Conservation (phyloP, 352 stramenopile genomes). For the Aphanomyces invadans region DNA sequence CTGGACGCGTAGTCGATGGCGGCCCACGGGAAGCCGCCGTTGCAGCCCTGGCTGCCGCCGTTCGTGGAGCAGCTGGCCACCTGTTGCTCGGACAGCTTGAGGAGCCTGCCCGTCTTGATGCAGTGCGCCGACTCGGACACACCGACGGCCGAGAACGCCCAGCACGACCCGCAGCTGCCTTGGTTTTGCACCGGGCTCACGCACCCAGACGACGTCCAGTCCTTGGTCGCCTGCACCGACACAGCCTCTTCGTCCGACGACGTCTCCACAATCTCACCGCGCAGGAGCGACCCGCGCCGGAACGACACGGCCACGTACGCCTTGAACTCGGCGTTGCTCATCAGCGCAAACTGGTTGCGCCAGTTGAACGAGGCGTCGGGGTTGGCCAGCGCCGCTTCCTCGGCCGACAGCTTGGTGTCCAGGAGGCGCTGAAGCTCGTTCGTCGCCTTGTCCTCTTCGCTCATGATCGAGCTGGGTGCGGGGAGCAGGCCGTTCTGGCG, state of each 20-base stretch:
- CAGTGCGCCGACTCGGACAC: constrained; percentile 87
- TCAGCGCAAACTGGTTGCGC: constrained; percentile 81
- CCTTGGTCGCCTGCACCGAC: constrained; percentile 42
- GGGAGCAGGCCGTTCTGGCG: background rate
- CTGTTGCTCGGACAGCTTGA: constrained; percentile 88
- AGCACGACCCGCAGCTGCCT: constrained; percentile 93
- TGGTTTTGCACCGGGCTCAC: constrained; percentile 93
- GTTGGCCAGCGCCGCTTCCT: constrained; percentile 72
- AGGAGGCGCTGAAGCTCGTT: constrained; percentile 2
- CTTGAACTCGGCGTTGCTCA: constrained; percentile 78
- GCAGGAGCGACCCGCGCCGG: background rate
- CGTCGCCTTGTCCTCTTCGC: background rate
- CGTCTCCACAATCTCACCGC: background rate
- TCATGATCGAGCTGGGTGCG: background rate
- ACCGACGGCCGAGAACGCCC: constrained; percentile 91
- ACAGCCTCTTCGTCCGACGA: constrained; percentile 21
- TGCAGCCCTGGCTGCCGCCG: constrained; percentile 82
- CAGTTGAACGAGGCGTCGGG: constrained; percentile 39
- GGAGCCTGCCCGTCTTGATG: constrained; percentile 51
- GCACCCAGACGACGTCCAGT: constrained; percentile 77
- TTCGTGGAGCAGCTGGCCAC: constrained; percentile 83
- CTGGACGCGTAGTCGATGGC: constrained; percentile 81
- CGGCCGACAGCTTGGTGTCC: constrained; percentile 21
- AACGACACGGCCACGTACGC: constrained; percentile 24
- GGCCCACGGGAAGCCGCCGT: constrained; percentile 85